Evolutionary conservation across 1,284 basidiomycete species (phyloP).

Genomic region (Microbotryum lychnidis-dioicae): DNA sequence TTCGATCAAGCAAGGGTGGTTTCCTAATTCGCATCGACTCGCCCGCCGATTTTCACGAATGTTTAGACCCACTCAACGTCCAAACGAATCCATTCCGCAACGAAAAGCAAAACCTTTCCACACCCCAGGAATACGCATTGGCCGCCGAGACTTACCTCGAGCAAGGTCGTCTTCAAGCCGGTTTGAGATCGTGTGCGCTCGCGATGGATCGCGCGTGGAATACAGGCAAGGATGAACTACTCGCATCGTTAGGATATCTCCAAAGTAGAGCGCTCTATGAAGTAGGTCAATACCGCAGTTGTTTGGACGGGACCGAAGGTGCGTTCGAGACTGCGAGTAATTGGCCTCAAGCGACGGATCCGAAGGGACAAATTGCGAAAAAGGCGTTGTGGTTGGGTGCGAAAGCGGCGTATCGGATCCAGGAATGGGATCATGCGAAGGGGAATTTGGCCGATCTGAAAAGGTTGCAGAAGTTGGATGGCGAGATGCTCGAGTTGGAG

Average conservation of each 20-base stretch:
- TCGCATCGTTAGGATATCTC: no score
- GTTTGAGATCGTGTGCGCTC: neutral
- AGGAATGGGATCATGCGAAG: neutral
- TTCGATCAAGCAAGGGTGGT: constrained; percentile 8
- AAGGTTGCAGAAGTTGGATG: neutral
- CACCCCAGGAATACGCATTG: neutral
- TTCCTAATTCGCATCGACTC: constrained; percentile 20
- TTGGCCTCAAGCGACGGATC: no score
- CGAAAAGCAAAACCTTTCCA: constrained; percentile 4
- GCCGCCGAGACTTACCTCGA: constrained; percentile 16
- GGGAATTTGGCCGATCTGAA: neutral
- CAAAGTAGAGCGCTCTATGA: no score
- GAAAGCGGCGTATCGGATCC: constrained; percentile 6
- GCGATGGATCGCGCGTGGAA: no score
- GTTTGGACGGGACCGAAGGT: no score
- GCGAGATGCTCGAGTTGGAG: neutral
- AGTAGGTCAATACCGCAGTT: no score
- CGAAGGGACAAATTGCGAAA: no score
- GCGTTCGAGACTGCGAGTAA: no score
- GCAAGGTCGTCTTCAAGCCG: constrained; percentile 4
- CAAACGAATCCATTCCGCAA: neutral
- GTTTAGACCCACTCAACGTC: neutral
- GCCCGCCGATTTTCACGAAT: constrained; percentile 14
- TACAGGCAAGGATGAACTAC: no score
- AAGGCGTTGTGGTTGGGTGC: constrained; percentile 13